phyloP scores from a whole-genome alignment of 352 stramenopile species.

The Blastocystis sp. region DNA sequence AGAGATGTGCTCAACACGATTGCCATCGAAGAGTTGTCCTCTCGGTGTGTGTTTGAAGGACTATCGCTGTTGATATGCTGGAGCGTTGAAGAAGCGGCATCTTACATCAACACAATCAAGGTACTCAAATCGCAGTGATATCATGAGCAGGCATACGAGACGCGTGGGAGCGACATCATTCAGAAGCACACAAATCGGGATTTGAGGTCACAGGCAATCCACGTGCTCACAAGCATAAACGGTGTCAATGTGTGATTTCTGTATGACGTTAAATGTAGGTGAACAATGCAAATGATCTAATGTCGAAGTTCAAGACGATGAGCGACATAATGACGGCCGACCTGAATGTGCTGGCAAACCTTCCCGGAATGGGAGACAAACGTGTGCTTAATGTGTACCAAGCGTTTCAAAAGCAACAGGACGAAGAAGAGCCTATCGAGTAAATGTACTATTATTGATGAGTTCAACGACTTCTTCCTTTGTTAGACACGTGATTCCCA shows the following conservation, averaged over 20 bases:
- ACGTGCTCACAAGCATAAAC: constrained; percentile 51
- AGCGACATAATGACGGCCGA: constrained; percentile 58
- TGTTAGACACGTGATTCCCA: constrained; percentile 23
- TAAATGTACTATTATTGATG: constrained; percentile 10
- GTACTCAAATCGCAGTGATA: neutral
- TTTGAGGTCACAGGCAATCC: constrained; percentile 21
- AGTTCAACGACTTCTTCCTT: constrained; percentile 40
- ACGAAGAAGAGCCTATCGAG: neutral
- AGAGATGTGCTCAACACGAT: neutral
- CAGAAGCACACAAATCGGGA: constrained; percentile 26
- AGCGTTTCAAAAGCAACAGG: constrained; percentile 51
- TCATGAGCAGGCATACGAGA: constrained; percentile 27
- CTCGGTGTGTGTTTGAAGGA: constrained; percentile 4
- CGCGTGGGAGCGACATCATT: constrained; percentile 54
- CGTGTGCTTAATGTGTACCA: constrained; percentile 39
- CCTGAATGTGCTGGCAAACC: constrained; percentile 11
- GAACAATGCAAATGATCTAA: constrained; percentile 26
- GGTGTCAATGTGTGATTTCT: constrained; percentile 24
- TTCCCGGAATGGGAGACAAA: constrained; percentile 62
- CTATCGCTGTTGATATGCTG: constrained; percentile 34
- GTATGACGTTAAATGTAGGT: neutral
- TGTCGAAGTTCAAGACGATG: constrained; percentile 34
- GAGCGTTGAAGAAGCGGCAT: constrained; percentile 25
- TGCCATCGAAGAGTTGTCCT: constrained; percentile 25
- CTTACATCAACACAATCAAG: constrained; percentile 28